These are phyloP conservation scores for Irpex lacteus DNA, from an alignment of 1,284 basidiomycete species.

Conservation along the genomic window DNA sequence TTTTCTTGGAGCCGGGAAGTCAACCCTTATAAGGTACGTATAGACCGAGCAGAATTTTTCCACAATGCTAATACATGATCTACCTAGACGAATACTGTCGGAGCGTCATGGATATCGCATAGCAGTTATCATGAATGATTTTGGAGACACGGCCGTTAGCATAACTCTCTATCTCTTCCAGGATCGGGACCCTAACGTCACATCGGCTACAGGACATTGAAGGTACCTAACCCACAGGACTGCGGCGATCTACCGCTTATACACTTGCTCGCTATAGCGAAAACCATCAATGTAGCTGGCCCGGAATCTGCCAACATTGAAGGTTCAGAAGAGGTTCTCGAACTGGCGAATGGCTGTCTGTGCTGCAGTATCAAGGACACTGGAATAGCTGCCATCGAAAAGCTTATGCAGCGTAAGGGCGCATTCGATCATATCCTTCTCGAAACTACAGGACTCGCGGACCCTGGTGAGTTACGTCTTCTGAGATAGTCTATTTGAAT, in stretches of 20 bases:
- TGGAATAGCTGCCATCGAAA: constrained; percentile 88
- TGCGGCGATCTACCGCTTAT: constrained; percentile 7
- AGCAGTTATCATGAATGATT: constrained; percentile 97
- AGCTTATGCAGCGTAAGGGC: constrained; percentile 78
- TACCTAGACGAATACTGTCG: constrained; percentile 76
- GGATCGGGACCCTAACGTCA: background rate
- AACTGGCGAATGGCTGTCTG: constrained; percentile 90
- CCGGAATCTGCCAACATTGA: constrained; percentile 58
- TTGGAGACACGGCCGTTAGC: constrained; percentile 79
- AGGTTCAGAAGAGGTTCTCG: constrained; percentile 76
- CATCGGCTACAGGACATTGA: constrained; percentile 24
- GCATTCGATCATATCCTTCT: constrained; percentile 91
- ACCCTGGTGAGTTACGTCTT: constrained; percentile 61
- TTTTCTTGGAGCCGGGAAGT: constrained; percentile 90
- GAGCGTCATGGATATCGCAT: constrained; percentile 92
- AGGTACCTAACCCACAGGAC: constrained; percentile 15
- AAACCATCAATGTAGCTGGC: constrained; percentile 76
- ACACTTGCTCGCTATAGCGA: constrained; percentile 41
- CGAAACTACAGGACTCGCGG: constrained; percentile 91
- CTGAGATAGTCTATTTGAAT: background rate
- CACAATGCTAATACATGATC: background rate
- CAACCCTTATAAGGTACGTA: constrained; percentile 81
- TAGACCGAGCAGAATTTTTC: too few species aligned
- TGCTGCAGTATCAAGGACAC: constrained; percentile 94
- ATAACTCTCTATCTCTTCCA: constrained; percentile 1